Evolutionary conservation across 345 rosid species (phyloP).

Genomic region (Erysimum cheiranthoides): DNA sequence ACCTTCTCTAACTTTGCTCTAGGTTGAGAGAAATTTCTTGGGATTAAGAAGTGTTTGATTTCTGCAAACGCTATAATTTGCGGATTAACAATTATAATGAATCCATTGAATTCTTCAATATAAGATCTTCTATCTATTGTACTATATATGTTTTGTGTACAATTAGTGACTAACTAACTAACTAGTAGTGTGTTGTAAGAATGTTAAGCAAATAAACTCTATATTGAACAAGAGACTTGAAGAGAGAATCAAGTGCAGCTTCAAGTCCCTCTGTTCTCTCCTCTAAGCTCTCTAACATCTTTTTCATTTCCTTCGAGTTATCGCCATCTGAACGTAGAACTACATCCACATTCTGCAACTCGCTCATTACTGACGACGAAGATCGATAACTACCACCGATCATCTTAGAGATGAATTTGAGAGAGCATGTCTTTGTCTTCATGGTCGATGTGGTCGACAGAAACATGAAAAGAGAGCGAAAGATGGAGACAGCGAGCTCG

Average conservation of each 20-base stretch:
- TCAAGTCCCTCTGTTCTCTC: slow-evolving; percentile 55
- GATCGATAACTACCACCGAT: slow-evolving; percentile 28
- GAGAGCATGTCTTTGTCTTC: slow-evolving; percentile 46
- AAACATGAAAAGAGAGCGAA: slow-evolving; percentile 53
- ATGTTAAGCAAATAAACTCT: slow-evolving; percentile 62
- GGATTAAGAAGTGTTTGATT: background rate
- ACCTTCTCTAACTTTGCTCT: background rate
- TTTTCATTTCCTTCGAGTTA: slow-evolving; percentile 35
- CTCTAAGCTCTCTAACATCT: slow-evolving; percentile 42
- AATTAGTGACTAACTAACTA: slow-evolving; percentile 37
- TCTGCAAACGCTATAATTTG: background rate
- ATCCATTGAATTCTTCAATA: background rate
- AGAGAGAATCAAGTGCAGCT: slow-evolving; percentile 52
- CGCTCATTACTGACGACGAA: slow-evolving; percentile 41
- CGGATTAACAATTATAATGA: background rate
- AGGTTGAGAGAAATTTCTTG: background rate
- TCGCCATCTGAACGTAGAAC: slow-evolving; percentile 34
- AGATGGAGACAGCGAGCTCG: slow-evolving; percentile 34
- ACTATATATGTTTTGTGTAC: slow-evolving; percentile 35
- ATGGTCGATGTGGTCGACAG: slow-evolving; percentile 41
- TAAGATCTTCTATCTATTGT: slow-evolving; percentile 3
- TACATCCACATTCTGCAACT: slow-evolving; percentile 53
- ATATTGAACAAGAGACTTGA: slow-evolving; percentile 54
- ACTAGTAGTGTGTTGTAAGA: slow-evolving; percentile 47
- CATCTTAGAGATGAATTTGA: slow-evolving; percentile 55